Evolutionary conservation across 176 grass and related monocot species (phyloP).

Genomic region (Carex scoparia): DNA sequence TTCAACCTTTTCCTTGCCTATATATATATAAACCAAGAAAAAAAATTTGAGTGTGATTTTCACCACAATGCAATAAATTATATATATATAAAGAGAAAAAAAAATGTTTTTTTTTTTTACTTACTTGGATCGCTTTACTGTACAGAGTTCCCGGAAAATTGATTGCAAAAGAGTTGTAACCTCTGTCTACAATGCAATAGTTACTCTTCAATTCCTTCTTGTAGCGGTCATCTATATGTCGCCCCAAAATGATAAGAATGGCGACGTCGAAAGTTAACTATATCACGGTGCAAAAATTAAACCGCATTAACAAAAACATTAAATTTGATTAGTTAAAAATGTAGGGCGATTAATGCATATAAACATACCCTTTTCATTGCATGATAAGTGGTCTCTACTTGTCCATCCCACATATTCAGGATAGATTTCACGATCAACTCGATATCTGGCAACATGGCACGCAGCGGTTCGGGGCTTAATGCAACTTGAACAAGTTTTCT

Average conservation of each 20-base stretch:
- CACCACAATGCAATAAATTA: neutral
- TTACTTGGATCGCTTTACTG: constrained; percentile 74
- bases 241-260: constrained; percentile 70
- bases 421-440: constrained; percentile 43
- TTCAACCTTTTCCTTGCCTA: constrained; percentile 69
- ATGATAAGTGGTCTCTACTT: constrained; percentile 41
- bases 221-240: constrained; percentile 37
- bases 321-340: neutral
- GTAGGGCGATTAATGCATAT: neutral
- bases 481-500: constrained; percentile 64
- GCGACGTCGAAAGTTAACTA: constrained; percentile 85
- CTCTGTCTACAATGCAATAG: constrained; percentile 80
- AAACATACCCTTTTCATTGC: constrained; percentile 64
- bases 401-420: constrained; percentile 43
- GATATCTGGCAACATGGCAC: constrained; percentile 50
- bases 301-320: neutral
- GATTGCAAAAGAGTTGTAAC: constrained; percentile 93
- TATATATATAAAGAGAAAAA: neutral
- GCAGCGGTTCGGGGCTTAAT: constrained; percentile 54
- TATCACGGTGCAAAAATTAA: neutral
- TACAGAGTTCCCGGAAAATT: constrained; percentile 61
- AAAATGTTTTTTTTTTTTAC: neutral
- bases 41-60: neutral
- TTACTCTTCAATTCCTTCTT: constrained; percentile 59
- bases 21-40: neutral